phyloP scores from a whole-genome alignment of 2,329 filamentous ascomycete species.

The Proliferodiscus dingleyae region DNA sequence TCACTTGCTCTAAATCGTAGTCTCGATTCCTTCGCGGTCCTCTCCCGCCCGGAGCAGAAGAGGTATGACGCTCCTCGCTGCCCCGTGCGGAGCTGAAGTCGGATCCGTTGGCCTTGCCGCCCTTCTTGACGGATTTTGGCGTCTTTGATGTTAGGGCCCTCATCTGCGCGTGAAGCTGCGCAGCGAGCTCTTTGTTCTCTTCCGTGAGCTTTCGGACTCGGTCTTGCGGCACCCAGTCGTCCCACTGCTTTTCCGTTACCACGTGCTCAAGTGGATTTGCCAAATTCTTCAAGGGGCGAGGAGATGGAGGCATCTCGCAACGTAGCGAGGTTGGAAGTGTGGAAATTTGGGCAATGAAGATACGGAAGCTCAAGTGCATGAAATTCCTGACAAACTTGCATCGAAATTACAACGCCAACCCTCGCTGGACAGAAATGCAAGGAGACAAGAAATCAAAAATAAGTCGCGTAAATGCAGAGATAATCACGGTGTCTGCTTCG shows the following conservation, averaged over 20 bases:
- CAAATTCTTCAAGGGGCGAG: neutral
- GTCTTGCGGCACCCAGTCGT: slow-evolving; percentile 95
- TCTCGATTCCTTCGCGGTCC: slow-evolving; percentile 73
- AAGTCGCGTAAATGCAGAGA: neutral
- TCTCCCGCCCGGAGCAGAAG: slow-evolving; percentile 54
- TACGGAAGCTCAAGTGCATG: no score
- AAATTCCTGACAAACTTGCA: no score
- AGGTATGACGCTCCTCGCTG: slow-evolving; percentile 71
- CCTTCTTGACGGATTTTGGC: slow-evolving; percentile 47
- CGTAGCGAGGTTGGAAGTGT: slow-evolving; percentile 31
- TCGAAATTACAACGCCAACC: no score
- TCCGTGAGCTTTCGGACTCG: slow-evolving; percentile 91
- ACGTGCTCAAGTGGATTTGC: slow-evolving; percentile 18
- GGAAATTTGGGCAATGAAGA: no score
- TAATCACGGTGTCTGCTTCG: neutral
- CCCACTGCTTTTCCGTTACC: slow-evolving; percentile 63
- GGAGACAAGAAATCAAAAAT: neutral
- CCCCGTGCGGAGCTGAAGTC: slow-evolving; percentile 63
- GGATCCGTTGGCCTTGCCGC: slow-evolving; percentile 47
- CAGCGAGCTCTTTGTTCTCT: slow-evolving; percentile 87
- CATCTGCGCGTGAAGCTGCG: slow-evolving; percentile 65
- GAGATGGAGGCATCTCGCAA: neutral
- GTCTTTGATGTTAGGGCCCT: slow-evolving; percentile 36
- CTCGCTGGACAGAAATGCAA: no score
- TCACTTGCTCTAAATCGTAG: slow-evolving; percentile 77